Evolutionary conservation across 192 early-diverging fungal genomes (phyloP).

Genomic region (Podochytrium sp.): DNA sequence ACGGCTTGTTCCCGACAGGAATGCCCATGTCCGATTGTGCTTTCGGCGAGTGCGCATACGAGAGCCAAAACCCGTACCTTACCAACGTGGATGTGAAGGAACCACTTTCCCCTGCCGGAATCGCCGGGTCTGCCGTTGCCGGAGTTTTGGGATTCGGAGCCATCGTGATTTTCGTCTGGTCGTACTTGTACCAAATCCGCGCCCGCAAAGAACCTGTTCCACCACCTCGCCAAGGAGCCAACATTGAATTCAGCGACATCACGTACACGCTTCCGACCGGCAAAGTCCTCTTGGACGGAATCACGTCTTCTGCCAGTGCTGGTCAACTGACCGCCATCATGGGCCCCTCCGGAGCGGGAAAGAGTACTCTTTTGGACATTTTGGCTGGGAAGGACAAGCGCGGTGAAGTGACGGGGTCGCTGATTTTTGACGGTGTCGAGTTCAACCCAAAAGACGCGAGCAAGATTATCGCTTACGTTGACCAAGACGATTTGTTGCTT

Average conservation of each 20-base stretch:
- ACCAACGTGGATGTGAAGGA: neutral
- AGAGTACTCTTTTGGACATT: slow-evolving; percentile 59
- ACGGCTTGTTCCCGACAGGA: slow-evolving; percentile 55
- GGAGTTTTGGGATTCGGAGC: neutral
- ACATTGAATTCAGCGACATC: slow-evolving; percentile 30
- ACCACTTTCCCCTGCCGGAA: slow-evolving; percentile 14
- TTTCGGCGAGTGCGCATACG: slow-evolving; percentile 60
- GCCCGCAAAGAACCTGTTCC: slow-evolving; percentile 25
- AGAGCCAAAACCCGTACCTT: slow-evolving; percentile 40
- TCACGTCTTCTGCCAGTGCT: slow-evolving; percentile 70
- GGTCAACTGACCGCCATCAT: slow-evolving; percentile 84
- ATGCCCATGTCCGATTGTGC: slow-evolving; percentile 52
- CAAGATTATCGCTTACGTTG: slow-evolving; percentile 46
- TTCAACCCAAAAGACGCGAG: neutral
- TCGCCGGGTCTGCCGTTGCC: slow-evolving; percentile 28
- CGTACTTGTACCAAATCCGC: slow-evolving; percentile 14
- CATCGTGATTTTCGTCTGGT: slow-evolving; percentile 24
- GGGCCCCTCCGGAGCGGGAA: slow-evolving; percentile 89
- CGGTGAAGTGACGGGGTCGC: slow-evolving; percentile 30
- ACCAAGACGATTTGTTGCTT: slow-evolving; percentile 53
- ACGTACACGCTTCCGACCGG: slow-evolving; percentile 38
- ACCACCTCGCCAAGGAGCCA: slow-evolving; percentile 32
- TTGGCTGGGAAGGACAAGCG: slow-evolving; percentile 62
- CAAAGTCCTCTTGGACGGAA: slow-evolving; percentile 62
- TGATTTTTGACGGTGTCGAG: slow-evolving; percentile 33